These are phyloP conservation scores for Mortierella antarctica DNA, from an alignment of 192 early-diverging fungal species.

Conservation along the genomic window DNA sequence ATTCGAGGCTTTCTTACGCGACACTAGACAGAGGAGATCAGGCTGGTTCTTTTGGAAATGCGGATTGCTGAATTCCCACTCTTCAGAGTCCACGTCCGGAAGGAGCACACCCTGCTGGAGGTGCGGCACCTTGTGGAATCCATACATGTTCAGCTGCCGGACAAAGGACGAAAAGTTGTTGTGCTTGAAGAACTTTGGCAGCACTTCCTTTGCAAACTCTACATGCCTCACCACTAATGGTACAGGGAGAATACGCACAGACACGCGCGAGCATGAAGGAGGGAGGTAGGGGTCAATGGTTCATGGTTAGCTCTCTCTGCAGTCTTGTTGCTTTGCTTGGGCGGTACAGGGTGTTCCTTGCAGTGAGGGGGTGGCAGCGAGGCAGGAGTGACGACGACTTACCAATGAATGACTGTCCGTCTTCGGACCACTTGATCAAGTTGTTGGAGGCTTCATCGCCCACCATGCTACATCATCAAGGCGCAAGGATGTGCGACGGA, in stretches of 20 bases:
- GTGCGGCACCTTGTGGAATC: constrained; percentile 98
- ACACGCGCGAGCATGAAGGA: neutral
- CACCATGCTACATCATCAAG: constrained; percentile 79
- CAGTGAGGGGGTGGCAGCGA: neutral
- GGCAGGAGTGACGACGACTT: constrained; percentile 9
- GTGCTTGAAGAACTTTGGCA: constrained; percentile 93
- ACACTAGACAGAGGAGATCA: constrained; percentile 88
- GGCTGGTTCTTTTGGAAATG: constrained; percentile 92
- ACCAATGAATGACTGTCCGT: constrained; percentile 89
- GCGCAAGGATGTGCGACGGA: neutral
- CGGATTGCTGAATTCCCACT: constrained; percentile 92
- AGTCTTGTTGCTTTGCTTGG: too few relatives aligned
- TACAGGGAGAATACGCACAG: neutral
- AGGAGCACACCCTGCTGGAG: constrained; percentile 89
- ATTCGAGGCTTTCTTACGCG: constrained; percentile 80
- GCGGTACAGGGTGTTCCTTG: too few relatives aligned
- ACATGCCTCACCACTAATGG: constrained; percentile 70
- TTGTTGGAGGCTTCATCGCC: constrained; percentile 84
- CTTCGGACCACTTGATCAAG: constrained; percentile 90
- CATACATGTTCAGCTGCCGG: constrained; percentile 95
- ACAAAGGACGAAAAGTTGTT: constrained; percentile 93
- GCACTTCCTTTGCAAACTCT: constrained; percentile 84
- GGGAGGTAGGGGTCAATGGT: neutral
- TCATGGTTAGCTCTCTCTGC: too few relatives aligned
- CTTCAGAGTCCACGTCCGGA: constrained; percentile 79